Conservation (phyloP, 495 filamentous ascomycete species). For the Podospora tetraspora region DNA sequence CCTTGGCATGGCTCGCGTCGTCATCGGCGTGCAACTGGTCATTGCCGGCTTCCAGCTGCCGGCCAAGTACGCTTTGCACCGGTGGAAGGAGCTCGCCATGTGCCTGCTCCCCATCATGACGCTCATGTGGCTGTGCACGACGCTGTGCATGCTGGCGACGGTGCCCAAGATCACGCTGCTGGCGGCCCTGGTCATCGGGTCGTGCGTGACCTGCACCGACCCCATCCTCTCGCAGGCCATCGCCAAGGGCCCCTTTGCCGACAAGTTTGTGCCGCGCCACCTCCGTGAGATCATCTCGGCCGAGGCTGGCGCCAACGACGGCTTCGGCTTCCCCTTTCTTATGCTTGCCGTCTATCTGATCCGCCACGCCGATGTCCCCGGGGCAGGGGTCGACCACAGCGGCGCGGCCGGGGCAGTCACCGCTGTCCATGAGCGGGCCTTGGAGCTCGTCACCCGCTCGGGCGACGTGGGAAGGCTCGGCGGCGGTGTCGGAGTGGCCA, state of each 20-base stretch:
- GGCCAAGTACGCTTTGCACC: slow-evolving; percentile 66
- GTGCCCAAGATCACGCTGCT: slow-evolving; percentile 51
- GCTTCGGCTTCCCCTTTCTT: slow-evolving; percentile 56
- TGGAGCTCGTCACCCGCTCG: slow-evolving; percentile 38
- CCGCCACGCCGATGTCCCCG: slow-evolving; percentile 42
- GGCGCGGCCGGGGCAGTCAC: not conserved
- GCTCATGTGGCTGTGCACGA: slow-evolving; percentile 78
- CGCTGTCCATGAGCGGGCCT: not conserved
- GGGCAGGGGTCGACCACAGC: not conserved
- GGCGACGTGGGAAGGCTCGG: slow-evolving; percentile 25
- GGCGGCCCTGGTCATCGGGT: slow-evolving; percentile 54
- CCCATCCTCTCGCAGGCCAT: slow-evolving; percentile 57
- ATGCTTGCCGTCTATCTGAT: slow-evolving; percentile 52
- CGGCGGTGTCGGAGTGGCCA: slow-evolving; percentile 58
- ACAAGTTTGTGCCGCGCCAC: slow-evolving; percentile 52
- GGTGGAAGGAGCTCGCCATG: slow-evolving; percentile 67
- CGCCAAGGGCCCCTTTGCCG: slow-evolving; percentile 57
- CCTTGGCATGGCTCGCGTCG: slow-evolving; percentile 40
- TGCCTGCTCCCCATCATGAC: slow-evolving; percentile 83
- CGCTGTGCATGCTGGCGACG: slow-evolving; percentile 65
- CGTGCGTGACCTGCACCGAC: slow-evolving; percentile 58
- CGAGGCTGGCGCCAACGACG: slow-evolving; percentile 57
- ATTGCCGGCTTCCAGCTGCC: slow-evolving; percentile 83
- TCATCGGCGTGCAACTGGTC: slow-evolving; percentile 58
- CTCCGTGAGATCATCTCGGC: slow-evolving; percentile 60